phyloP scores from a whole-genome alignment of 176 grass and related monocot genomes.

The Microstegium vimineum region DNA sequence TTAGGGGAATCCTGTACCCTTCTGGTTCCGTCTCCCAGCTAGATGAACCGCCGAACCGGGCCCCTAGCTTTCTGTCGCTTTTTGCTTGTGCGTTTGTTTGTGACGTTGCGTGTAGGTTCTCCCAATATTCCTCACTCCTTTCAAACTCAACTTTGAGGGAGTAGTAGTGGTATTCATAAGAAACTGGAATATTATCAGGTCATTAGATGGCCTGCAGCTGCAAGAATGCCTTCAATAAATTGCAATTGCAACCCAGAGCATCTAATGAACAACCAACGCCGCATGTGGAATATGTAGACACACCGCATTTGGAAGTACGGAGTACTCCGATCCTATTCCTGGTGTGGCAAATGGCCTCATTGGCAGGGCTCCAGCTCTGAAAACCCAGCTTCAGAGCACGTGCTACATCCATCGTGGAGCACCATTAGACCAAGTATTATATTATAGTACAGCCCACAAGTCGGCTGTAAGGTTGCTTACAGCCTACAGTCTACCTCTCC shows the following conservation, averaged over 20 bases:
- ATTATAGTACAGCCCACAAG: too few relatives aligned
- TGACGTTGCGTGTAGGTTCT: slow-evolving; percentile 5
- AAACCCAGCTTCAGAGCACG: too few relatives aligned
- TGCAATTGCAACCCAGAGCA: slow-evolving; percentile 9
- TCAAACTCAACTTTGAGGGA: background rate
- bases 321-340: too few relatives aligned
- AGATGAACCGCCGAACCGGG: background rate
- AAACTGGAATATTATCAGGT: background rate
- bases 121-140: slow-evolving; percentile 6
- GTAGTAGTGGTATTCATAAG: background rate
- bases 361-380: too few relatives aligned
- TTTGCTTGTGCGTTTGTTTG: slow-evolving; percentile 2
- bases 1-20: slow-evolving; percentile 39
- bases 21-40: slow-evolving; percentile 34
- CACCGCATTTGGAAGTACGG: background rate
- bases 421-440: too few relatives aligned
- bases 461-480: too few relatives aligned
- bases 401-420: too few relatives aligned
- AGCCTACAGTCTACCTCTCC: too few relatives aligned
- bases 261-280: background rate
- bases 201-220: background rate
- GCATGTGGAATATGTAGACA: background rate
- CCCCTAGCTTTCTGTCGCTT: slow-evolving; percentile 3
- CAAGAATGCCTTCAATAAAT: background rate
- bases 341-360: background rate